Conservation (phyloP, 768 basidiomycete species). For the Panellus pusillus region DNA sequence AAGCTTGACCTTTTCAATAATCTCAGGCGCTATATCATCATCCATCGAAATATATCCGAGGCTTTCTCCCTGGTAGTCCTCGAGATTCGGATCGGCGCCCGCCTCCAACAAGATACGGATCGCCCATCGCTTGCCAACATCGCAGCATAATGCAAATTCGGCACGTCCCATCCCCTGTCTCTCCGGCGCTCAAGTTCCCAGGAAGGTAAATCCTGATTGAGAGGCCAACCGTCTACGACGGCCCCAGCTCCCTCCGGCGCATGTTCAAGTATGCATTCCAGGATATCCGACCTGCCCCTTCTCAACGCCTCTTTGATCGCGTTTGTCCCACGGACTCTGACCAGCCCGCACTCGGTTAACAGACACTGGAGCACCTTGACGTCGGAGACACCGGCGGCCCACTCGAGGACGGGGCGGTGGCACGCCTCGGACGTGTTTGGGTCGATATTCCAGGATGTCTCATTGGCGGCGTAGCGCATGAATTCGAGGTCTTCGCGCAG, state of each 20-base stretch:
- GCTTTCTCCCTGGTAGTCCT: neutral
- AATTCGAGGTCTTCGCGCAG: neutral
- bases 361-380: conserved; percentile 2
- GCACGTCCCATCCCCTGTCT: conserved; percentile 3
- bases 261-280: conserved; percentile 4
- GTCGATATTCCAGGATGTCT: conserved; percentile 8
- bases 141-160: conserved; percentile 10
- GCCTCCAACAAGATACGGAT: conserved; percentile 3
- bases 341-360: conserved; percentile 1
- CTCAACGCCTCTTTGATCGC: conserved; percentile 1
- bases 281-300: neutral
- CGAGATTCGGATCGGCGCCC: neutral
- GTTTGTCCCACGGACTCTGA: conserved; percentile 1
- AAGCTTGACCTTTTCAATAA: neutral
- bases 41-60: neutral
- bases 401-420: neutral
- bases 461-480: conserved; percentile 2
- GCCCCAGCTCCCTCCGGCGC: conserved; percentile 4
- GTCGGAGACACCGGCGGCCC: neutral
- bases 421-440: neutral
- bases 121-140: neutral
- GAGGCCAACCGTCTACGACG: conserved; percentile 9
- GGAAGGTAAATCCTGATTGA: neutral
- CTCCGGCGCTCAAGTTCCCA: neutral
- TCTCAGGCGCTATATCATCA: no score